A percentile compares a stretch with the other conserved stretches of the same genome.
These are phyloP conservation scores for Hura crepitans DNA, from an alignment of 441 rosid species.

Conservation along the genomic window DNA sequence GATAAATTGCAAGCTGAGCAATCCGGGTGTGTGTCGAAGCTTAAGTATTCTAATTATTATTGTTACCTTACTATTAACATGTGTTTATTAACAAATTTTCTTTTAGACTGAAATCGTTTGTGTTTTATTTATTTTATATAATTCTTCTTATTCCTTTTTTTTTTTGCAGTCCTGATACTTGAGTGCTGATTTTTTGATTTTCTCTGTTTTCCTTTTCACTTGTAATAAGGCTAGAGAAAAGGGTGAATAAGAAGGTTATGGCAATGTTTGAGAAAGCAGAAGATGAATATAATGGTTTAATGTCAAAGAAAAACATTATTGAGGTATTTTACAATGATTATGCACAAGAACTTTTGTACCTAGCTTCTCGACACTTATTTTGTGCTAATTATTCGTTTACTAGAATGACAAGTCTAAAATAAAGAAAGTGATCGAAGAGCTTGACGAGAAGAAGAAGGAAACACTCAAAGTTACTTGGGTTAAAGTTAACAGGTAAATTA, in stretches of 20 bases:
- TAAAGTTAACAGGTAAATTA: conserved; percentile 72
- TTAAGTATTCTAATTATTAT: conserved; percentile 2
- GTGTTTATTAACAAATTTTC: conserved; percentile 2
- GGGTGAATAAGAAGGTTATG: conserved; percentile 99
- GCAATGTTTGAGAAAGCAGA: conserved; percentile 99
- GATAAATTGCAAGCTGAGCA: conserved; percentile 86
- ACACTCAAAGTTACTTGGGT: conserved; percentile 97
- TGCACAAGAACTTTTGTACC: conserved; percentile 19
- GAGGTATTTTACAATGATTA: conserved; percentile 53
- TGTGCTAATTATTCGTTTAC: conserved; percentile 14
- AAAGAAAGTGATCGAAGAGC: conserved; percentile 94
- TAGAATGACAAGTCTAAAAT: conserved; percentile 96
- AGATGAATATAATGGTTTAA: conserved; percentile 91
- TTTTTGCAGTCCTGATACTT: conserved; percentile 17
- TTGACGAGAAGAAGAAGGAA: conserved; percentile 98
- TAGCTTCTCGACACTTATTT: conserved; percentile 19
- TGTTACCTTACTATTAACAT: not conserved
- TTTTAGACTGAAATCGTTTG: not conserved
- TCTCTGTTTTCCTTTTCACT: conserved; percentile 21
- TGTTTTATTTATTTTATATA: not conserved
- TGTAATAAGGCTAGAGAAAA: conserved; percentile 78
- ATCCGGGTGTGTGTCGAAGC: conserved; percentile 52
- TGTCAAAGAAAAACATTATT: conserved; percentile 87
- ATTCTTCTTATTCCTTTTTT: not conserved
- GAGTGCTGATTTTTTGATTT: conserved; percentile 21